Evolutionary conservation across 2,329 filamentous ascomycete genomes (phyloP).

Genomic region (Fusarium sp.): DNA sequence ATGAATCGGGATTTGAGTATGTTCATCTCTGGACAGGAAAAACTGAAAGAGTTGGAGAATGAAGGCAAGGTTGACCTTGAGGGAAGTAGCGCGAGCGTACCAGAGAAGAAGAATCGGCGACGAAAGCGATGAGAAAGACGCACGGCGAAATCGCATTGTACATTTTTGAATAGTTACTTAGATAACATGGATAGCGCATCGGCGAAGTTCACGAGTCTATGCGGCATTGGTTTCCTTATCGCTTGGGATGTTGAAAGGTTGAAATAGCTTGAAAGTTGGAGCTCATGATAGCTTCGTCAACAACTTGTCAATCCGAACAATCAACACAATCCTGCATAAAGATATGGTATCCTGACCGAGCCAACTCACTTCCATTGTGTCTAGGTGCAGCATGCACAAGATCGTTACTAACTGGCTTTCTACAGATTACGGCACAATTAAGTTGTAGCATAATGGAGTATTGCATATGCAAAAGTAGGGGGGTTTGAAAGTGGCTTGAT

Average conservation of each 20-base stretch:
- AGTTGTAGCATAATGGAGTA: background rate
- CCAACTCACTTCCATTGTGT: background rate
- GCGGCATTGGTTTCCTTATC: background rate
- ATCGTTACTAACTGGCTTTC: background rate
- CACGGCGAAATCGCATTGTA: background rate
- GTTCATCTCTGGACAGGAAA: constrained; percentile 87
- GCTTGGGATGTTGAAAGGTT: background rate
- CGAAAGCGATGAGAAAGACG: constrained; percentile 50
- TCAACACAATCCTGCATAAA: background rate
- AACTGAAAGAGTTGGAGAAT: constrained; percentile 76
- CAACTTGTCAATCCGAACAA: background rate
- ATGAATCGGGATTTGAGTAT: constrained; percentile 89
- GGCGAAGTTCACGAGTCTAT: background rate
- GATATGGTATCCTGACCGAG: background rate
- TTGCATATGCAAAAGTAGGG: constrained; percentile 13
- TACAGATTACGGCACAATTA: background rate
- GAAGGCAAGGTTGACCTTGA: constrained; percentile 71
- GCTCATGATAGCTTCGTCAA: background rate
- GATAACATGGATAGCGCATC: background rate
- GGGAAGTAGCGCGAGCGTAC: constrained; percentile 76
- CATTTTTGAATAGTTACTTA: background rate
- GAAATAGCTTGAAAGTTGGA: background rate
- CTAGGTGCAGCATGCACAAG: background rate
- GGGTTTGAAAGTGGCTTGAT: background rate
- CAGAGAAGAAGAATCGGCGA: constrained; percentile 67